Evolutionary conservation across 2,329 filamentous ascomycete species (phyloP), one percentile per base, ranked within the genome.

Genomic region (Ophiostoma quercus): DNA sequence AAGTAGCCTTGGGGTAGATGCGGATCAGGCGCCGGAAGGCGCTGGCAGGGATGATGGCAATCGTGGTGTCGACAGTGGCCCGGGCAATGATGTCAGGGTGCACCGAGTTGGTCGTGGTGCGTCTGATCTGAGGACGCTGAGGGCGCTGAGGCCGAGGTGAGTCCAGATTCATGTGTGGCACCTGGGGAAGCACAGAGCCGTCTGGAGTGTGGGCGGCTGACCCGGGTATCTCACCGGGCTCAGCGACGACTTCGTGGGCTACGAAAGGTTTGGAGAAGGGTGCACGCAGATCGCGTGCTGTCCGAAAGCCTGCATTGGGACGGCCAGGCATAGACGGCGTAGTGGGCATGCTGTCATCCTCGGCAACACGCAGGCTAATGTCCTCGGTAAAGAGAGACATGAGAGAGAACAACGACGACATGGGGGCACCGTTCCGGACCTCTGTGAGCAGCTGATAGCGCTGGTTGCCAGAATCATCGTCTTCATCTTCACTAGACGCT

Each of bases 391-490:
- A 99, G 0, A 99, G 83, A 1, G 94, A 96, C 80, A 99, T 88
- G 74, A 99, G 97, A 0, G 95, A 98, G 79, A 99, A 99, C 1
- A 99, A 81, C 0, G 95, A 99, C 5, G 95, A 99, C 94, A 99
- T 97, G 0, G 96, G 94, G 1, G 95, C 94, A 16, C 95, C 95
- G 75, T 99, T 99, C 76, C 95, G 96, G 68, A 99, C 94, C 79
- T 99, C 96, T 0, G 95, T 99, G 69, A 99, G 83, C 54, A 99
- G 85, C 77, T 98, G 95, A 76, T 99, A 99, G 41, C 90, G 92
- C 77, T 97, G 93, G 70, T 92, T 88, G 8, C 85, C 86, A 41
- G 84, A 57, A 12, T 66, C 70, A 57, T 82, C 80, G 60, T 84
- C 82, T 37, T 90, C 89, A n/a, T 74, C 70, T 71, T 85, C 85